A percentile compares a stretch with the other conserved stretches of the same genome.
Conservation (phyloP, 1,284 basidiomycete genomes). For the Cryptococcus amylolentus region DNA sequence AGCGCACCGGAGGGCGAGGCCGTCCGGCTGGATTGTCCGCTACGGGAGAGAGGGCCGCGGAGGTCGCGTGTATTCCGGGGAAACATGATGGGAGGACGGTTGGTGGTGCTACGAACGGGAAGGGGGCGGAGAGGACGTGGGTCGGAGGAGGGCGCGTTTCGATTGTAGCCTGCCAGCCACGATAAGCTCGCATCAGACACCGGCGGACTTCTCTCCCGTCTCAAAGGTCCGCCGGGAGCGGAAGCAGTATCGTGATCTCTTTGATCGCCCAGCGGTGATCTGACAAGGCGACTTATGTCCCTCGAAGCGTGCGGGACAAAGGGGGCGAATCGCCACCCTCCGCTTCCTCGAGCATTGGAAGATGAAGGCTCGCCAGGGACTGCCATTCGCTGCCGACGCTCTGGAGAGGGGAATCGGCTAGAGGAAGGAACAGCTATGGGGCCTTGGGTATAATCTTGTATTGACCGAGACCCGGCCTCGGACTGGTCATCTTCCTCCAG, state of each 20-base stretch:
- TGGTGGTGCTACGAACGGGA: neutral
- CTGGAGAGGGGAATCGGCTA: neutral
- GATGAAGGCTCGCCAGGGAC: neutral
- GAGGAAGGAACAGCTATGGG: neutral
- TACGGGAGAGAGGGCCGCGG: neutral
- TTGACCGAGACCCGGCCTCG: no score
- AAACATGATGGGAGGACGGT: neutral
- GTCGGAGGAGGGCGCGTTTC: neutral
- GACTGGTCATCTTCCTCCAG: no score
- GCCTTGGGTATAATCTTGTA: no score
- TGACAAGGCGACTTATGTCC: no score
- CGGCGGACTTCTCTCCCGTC: neutral
- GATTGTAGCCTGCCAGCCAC: neutral
- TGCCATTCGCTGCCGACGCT: constrained; percentile 1
- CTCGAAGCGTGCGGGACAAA: no score
- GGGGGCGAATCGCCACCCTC: no score
- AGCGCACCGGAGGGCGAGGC: neutral
- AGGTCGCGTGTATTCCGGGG: neutral
- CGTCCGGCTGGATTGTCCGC: no score
- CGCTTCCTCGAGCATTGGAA: no score
- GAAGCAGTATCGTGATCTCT: no score
- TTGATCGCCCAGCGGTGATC: no score
- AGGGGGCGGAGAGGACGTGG: neutral
- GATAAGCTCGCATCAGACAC: neutral
- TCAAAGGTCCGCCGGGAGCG: no score